phyloP scores from a whole-genome alignment of 225 moss, liverwort and hornwort genomes.

The Polytrichum commune region DNA sequence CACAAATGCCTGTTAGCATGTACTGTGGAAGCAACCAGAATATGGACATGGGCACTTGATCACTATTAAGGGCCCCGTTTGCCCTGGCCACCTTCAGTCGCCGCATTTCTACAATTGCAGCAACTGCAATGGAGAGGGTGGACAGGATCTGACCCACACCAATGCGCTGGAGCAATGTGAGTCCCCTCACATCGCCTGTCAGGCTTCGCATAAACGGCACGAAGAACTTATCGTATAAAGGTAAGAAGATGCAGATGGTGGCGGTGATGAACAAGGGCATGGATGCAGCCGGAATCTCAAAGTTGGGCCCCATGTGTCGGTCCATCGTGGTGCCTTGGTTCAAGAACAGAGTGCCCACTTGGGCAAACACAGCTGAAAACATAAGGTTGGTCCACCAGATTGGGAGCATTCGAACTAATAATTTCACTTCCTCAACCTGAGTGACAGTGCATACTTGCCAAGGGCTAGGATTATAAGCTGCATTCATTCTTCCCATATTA shows the following conservation, averaged over 20 bases:
- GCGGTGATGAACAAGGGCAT: slow-evolving; percentile 95
- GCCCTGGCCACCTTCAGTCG: slow-evolving; percentile 49
- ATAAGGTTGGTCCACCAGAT: slow-evolving; percentile 97
- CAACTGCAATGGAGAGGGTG: slow-evolving; percentile 78
- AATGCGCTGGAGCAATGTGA: slow-evolving; percentile 83
- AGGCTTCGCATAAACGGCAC: slow-evolving; percentile 75
- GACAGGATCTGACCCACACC: slow-evolving; percentile 88
- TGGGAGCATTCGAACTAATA: slow-evolving; percentile 86
- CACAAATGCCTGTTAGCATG: slow-evolving; percentile 80
- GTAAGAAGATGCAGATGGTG: slow-evolving; percentile 84
- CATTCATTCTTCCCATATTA: slow-evolving; percentile 19
- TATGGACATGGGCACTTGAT: slow-evolving; percentile 74
- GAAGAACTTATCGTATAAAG: slow-evolving; percentile 88
- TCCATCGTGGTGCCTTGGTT: slow-evolving; percentile 94
- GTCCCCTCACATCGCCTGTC: slow-evolving; percentile 73
- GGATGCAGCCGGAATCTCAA: slow-evolving; percentile 91
- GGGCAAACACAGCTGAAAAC: slow-evolving; percentile 97
- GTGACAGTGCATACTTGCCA: slow-evolving; percentile 88
- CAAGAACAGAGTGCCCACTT: slow-evolving; percentile 86
- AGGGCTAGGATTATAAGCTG: slow-evolving; percentile 32
- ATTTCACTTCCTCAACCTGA: slow-evolving; percentile 94
- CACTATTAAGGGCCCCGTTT: slow-evolving; percentile 10
- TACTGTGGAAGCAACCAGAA: slow-evolving; percentile 98
- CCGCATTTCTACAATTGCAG: slow-evolving; percentile 79
- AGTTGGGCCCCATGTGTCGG: slow-evolving; percentile 55